Evolutionary conservation across 2,329 filamentous ascomycete species (phyloP), one percentile per base, ranked within the genome.

Genomic region (Cladosporium sp.): DNA sequence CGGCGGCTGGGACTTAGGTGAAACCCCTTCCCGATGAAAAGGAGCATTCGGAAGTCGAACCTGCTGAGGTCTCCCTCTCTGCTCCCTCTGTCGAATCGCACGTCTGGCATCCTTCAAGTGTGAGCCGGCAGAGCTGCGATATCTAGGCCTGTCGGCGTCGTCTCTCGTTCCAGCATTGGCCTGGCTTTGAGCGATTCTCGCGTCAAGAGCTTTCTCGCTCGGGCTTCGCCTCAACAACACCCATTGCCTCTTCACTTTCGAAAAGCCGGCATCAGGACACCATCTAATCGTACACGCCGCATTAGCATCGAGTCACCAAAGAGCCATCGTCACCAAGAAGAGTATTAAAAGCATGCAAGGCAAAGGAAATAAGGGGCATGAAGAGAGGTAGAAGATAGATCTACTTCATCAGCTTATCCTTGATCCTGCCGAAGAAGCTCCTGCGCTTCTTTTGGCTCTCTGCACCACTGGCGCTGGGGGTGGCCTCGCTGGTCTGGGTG

Each of bases 381-480:
- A 62, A 28, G 59, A 62, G 46, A 48, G 32, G 48, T 53, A 62
- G 59, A 32, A 7, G 21, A 23, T 16, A 39, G 7, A 36, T 62
- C 59, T 62, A 62, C 59, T 49, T 62, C 59, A 48, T 73, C 67
- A 83, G 74, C 77, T 81, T 82, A 65, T 82, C 80, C 79, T 83
- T 82, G 67, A 84, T 68, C 75, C 79, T 81, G 69, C 78, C 78
- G 66, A 83, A 82, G 72, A 83, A 76, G 63, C 77, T 77, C 72
- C 81, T 77, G 77, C 81, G 82, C 74, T 80, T 82, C 74, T 81
- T 80, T 77, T 81, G 80, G 67, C 70, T 70, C 23, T 71, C 69
- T 57, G 66, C 65, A 74, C 71, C 57, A 71, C 70, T 67, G 18
- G 57, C 26, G 62, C 72, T 64, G 71, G 39, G 39, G n/a, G 39